phyloP scores from a whole-genome alignment of 768 basidiomycete genomes.

The Amyloporia xantha region DNA sequence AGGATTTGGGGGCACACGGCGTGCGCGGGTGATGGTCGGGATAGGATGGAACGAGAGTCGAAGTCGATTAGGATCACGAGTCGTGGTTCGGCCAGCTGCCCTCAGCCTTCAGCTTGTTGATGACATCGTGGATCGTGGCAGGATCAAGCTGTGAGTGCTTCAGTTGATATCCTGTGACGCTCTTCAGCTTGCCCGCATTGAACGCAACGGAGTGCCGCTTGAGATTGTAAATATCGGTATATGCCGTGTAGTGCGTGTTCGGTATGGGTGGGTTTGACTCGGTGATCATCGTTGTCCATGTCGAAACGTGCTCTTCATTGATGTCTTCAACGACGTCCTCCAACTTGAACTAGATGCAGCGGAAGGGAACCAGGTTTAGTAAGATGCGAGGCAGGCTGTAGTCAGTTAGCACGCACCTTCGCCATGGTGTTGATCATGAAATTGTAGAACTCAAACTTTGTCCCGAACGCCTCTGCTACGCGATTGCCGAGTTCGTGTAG shows the following conservation, averaged over 20 bases:
- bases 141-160: slow-evolving; percentile 56
- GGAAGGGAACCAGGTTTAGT: background rate
- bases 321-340: slow-evolving; percentile 77
- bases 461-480: slow-evolving; percentile 67
- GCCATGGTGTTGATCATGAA: slow-evolving; percentile 59
- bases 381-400: background rate
- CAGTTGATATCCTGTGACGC: slow-evolving; percentile 62
- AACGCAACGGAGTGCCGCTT: slow-evolving; percentile 65
- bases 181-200: slow-evolving; percentile 67
- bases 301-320: slow-evolving; percentile 76
- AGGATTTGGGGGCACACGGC: too few relatives aligned
- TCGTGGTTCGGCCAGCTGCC: slow-evolving; percentile 37
- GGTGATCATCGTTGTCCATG: slow-evolving; percentile 77
- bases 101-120: slow-evolving; percentile 78
- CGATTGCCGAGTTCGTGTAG: slow-evolving; percentile 58
- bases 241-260: slow-evolving; percentile 68
- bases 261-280: slow-evolving; percentile 64
- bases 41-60: too few relatives aligned
- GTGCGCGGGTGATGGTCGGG: too few relatives aligned
- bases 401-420: slow-evolving; percentile 41
- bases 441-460: slow-evolving; percentile 76
- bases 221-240: slow-evolving; percentile 70
- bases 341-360: slow-evolving; percentile 41
- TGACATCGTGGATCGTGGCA: slow-evolving; percentile 57
- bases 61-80: slow-evolving; percentile 12